Base-by-base conservation (phyloP, 441 rosid genomes). In the Breynia disticha region DNA sequence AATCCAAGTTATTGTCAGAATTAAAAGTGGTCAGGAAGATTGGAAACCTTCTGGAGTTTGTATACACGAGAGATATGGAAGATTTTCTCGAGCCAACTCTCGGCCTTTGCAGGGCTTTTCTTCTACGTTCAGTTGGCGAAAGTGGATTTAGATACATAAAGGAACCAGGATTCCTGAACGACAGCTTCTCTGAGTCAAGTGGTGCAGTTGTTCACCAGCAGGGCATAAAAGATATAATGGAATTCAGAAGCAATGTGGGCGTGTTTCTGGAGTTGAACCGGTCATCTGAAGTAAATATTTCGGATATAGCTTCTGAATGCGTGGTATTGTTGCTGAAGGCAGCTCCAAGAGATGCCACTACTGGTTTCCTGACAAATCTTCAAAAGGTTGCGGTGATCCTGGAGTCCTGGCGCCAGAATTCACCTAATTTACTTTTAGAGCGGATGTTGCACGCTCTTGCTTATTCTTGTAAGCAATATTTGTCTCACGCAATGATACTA, bases 311-410 rank as follows among this genome's bases (percentile, higher is more conserved):
- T 43, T 91, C 97, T 17, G 97, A 91, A 59, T 86, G 98, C 18
- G 73, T 86, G 20, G 73, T 82, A 12, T 54, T 88, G 57, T 61
- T 88, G 44, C 79, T 88, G 57, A 86, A 76, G 83, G 95, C 80
- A 17, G 91, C 95, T 71, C 91, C 95, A 9, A 82, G 98, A 67
- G 98, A 91, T 76, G 97, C 91, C 60, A 82, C 95, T 19, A 79
- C 85, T 9, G 82, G 93, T 17, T 76, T 91, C 62, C 72, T 91
- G 21, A 82, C 97, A 60, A 86, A 84, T 74, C 95, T 91, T 67
- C 65, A 81, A 7, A 91, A 77, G 75, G 82, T 87, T 48, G 74
- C 70, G 19, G 68, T 63, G 2, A 71, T 91, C 60, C 90, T 88
- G 0, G 93, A 82, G 63, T 68, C 79, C 13, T 76, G 90, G 82